Evolutionary conservation across 1,284 basidiomycete genomes (phyloP), one percentile per base, ranked within the genome.

Genomic region (Tilletia walkeri): DNA sequence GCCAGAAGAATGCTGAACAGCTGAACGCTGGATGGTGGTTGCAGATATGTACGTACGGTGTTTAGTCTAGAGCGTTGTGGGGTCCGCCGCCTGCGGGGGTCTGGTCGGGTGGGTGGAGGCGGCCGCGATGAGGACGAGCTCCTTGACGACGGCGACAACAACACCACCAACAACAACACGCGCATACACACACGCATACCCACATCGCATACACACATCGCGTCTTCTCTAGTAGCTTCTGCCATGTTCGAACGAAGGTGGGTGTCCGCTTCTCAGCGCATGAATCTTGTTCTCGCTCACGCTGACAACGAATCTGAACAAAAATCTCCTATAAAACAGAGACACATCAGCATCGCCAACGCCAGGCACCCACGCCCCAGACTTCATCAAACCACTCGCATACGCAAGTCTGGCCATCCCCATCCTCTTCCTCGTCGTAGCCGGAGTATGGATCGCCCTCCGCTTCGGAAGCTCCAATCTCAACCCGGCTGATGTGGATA

Each of bases 401-500:
- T 63, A 39, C 34, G 59, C 59, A 5, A 39, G 36, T 38, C 59
- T 63, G 4, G 36, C 36, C 59, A 63, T 63, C 12, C 59, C 59
- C 34, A n/a, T 63, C 59, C 3, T 63, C 59, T 63, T 63, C 59
- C 59, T 63, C 59, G 34, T 63, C 59, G 12, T 63, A n/a, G 59
- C 59, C 34, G 59, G 59, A 9, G 18, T 63, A 9, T 63, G 59
- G 59, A 63, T 63, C 59, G 59, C 59, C 16, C 34, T 63, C 34
- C 59, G 59, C 4, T 63, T 63, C 34, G 59, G 59, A 10, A 34
- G 59, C 34, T 63, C 59, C 36, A 63, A 63, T 20, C 6, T 63
- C 14, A 63, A 63, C 36, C 59, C 59, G 34, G 59, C 59, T 38
- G 59, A 63, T 38, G 36, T 39, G 59, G 59, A 63, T 34, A 34